Evolutionary conservation across 345 rosid species (phyloP), one percentile per base, ranked within the genome.

Genomic region (Combretum micranthum): DNA sequence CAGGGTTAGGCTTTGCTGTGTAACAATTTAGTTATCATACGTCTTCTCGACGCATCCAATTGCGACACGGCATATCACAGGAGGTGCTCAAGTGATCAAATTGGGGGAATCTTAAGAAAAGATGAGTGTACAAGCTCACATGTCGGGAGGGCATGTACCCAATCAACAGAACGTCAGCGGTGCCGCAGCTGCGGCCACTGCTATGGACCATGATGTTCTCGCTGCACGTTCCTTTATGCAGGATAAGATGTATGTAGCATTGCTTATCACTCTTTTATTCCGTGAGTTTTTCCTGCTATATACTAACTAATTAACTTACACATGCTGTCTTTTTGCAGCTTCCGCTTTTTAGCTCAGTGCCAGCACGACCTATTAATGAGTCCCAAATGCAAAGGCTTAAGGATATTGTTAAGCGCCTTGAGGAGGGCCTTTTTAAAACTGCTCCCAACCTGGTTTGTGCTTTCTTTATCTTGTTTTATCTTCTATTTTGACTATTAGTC

Each of bases 391-490:
- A 60, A 42, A 93, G 48, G 73, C 68, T 62, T 57, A 75, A 45
- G 69, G 94, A 82, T 65, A 46, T 86, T 52, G 83, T 85, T 43
- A 89, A 69, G 72, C 91, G 97, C 68, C 71, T 86, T 58, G 99
- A 93, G 69, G 96, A 86, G 57, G 88, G 97, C 55, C 69, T 93
- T 22, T 85, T 80, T 65, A 89, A 72, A 75, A 47, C 44, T 53
- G 97, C 97, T 52, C 60, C 2, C 39, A 37, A 49, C 18, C 16
- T 20, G 53, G n/a, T 52, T 50, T 60, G 18, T 37, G 25, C 17
- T 51, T 49, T 25, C 52, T 43, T 13, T 25, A 7, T 57, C 11
- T 42, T 57, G 15, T 22, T 16, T 57, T 22, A 46, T 57, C 47
- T 20, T 14, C 15, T 57, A 44, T 8, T 13, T 32, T n/a, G 4